Evolutionary conservation across 1,284 basidiomycete species (phyloP).

Genomic region (Pholiota adiposa): DNA sequence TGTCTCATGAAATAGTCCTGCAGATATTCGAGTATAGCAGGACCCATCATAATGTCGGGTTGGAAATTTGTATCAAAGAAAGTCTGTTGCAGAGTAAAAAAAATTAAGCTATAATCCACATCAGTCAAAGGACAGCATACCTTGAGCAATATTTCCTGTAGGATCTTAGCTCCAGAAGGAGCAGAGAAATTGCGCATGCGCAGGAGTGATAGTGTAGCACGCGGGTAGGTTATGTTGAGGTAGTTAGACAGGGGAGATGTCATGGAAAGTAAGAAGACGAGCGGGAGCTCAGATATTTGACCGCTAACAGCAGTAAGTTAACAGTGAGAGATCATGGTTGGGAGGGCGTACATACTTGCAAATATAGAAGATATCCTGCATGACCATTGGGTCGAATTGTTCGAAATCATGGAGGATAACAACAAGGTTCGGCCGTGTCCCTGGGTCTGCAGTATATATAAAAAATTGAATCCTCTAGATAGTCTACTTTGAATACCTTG

Average conservation of each 20-base stretch:
- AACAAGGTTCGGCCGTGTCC: slow-evolving; percentile 52
- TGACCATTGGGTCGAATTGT: slow-evolving; percentile 58
- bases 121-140: slow-evolving; percentile 33
- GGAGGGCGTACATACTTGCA: slow-evolving; percentile 52
- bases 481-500: slow-evolving; percentile 38
- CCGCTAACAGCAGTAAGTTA: slow-evolving; percentile 31
- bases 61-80: slow-evolving; percentile 67
- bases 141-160: slow-evolving; percentile 56
- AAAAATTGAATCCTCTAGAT: too few species aligned
- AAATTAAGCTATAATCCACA: not conserved
- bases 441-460: too few species aligned
- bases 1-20: slow-evolving; percentile 58
- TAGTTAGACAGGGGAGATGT: slow-evolving; percentile 63
- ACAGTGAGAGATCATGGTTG: not conserved
- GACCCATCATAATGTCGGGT: slow-evolving; percentile 64
- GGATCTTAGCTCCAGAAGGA: slow-evolving; percentile 47
- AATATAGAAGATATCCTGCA: slow-evolving; percentile 71
- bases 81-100: slow-evolving; percentile 46
- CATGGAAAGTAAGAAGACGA: slow-evolving; percentile 63
- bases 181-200: slow-evolving; percentile 53
- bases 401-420: slow-evolving; percentile 73
- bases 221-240: slow-evolving; percentile 59
- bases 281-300: slow-evolving; percentile 52
- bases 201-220: slow-evolving; percentile 60
- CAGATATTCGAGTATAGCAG: slow-evolving; percentile 55